A percentile compares a stretch with the other conserved stretches of the same genome.
These are phyloP conservation scores for Ligustrum vulgare DNA, from an alignment of 257 asterid genomes.

Conservation along the genomic window DNA sequence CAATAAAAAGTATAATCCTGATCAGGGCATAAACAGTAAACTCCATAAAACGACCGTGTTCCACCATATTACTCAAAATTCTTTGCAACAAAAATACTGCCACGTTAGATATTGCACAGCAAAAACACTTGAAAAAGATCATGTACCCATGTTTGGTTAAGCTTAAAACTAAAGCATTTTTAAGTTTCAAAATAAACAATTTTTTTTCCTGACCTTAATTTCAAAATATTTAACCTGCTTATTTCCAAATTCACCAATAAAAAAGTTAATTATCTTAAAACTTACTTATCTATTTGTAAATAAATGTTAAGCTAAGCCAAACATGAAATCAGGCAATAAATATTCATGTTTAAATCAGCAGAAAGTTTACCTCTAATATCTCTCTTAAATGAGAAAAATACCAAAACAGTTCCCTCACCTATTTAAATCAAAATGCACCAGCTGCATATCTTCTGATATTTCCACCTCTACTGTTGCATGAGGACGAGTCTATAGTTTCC, in stretches of 20 bases:
- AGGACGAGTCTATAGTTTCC: constrained; percentile 73
- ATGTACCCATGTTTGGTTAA: not conserved
- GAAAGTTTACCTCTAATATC: not conserved
- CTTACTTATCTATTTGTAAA: not conserved
- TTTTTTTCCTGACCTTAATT: no score
- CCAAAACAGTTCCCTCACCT: constrained; percentile 43
- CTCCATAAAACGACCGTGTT: not conserved
- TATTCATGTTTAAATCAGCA: not conserved
- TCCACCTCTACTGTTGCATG: constrained; percentile 98
- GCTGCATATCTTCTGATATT: constrained; percentile 98
- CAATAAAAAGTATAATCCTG: no score
- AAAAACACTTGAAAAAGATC: not conserved
- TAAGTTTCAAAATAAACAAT: no score
- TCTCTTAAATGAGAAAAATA: not conserved
- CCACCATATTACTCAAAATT: not conserved
- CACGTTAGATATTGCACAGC: not conserved
- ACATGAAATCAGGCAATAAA: no score
- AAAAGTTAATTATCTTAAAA: no score
- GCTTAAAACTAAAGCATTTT: not conserved
- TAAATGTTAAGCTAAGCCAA: not conserved
- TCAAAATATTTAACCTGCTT: no score
- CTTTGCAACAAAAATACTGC: not conserved
- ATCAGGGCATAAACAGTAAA: not conserved
- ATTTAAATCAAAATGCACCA: constrained; percentile 90
- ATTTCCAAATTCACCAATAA: not conserved